Conservation (phyloP, 345 rosid species). For the Euphorbia pulcherrima region DNA sequence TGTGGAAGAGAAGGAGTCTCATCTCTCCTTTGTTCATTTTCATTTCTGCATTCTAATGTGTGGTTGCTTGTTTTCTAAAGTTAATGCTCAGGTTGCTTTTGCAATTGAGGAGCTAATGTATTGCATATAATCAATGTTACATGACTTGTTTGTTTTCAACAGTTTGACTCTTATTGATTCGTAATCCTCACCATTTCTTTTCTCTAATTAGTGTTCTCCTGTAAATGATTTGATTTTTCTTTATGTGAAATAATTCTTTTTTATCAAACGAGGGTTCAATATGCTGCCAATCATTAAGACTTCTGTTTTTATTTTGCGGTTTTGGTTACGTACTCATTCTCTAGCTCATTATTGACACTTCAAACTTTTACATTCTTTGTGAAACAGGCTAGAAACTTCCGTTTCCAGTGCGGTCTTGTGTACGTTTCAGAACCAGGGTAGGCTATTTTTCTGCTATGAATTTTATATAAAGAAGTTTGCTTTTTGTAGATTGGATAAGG, state of each 20-base stretch:
- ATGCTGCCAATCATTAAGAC: background rate
- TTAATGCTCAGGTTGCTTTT: background rate
- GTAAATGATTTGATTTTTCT: background rate
- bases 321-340: background rate
- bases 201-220: background rate
- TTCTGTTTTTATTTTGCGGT: background rate
- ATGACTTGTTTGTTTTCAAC: background rate
- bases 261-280: background rate
- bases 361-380: constrained; percentile 10
- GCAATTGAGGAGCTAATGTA: background rate
- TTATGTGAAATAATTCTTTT: background rate
- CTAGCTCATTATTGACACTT: background rate
- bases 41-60: background rate
- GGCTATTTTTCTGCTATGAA: constrained; percentile 25
- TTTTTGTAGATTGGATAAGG: background rate
- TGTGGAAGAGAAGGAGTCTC: background rate
- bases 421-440: constrained; percentile 96
- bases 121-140: background rate
- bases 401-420: constrained; percentile 84
- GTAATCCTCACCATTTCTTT: background rate
- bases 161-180: background rate
- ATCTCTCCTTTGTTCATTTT: background rate
- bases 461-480: background rate
- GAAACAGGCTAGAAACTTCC: constrained; percentile 89
- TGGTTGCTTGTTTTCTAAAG: background rate